Evolutionary conservation across 345 rosid species (phyloP), one percentile per base, ranked within the genome.

Genomic region (Kernera saxatilis): DNA sequence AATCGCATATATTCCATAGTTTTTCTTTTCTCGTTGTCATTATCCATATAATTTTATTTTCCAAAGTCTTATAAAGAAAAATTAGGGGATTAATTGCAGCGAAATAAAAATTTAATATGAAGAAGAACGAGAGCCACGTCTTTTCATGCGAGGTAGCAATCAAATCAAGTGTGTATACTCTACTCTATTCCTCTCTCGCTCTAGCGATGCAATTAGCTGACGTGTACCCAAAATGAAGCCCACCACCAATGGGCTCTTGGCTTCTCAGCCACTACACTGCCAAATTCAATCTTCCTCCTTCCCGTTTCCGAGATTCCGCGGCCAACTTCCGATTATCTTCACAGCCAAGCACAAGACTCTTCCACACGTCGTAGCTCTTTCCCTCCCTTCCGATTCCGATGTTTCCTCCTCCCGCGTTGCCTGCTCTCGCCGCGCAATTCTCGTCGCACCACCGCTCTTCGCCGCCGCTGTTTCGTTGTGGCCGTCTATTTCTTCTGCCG

Each of bases 151-250:
- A 27, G 43, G 15, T 52, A 3, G 6, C 32, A n/a, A n/a, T n/a
- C n/a, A 29, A 53, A 53, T 27, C 39, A 50, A 52, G 36, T 52
- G 5, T 29, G 58, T 26, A 3, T 26, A 4, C 5, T 52, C 2
- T 53, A 29, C 4, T 30, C 19, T 45, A 46, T 30, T 36, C 49
- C 6, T 25, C 59, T 65, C 37, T 50, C 26, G 12, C 39, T 52
- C 18, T 25, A 64, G 15, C n/a, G 70, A 46, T 52, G 76, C 41
- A 70, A 63, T 30, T 13, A 46, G 77, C 44, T 73, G 77, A 73
- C 72, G 77, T 73, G 77, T 56, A 56, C 51, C 9, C 1, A 53
- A 32, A 65, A 60, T 75, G 79, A 75, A 75, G 64, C 57, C 70
- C 70, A 75, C 52, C 27, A 60, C 70, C 62, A 45, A 61, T 69